Conservation (phyloP, 2,329 filamentous ascomycete genomes). For the Botrytis elliptica region DNA sequence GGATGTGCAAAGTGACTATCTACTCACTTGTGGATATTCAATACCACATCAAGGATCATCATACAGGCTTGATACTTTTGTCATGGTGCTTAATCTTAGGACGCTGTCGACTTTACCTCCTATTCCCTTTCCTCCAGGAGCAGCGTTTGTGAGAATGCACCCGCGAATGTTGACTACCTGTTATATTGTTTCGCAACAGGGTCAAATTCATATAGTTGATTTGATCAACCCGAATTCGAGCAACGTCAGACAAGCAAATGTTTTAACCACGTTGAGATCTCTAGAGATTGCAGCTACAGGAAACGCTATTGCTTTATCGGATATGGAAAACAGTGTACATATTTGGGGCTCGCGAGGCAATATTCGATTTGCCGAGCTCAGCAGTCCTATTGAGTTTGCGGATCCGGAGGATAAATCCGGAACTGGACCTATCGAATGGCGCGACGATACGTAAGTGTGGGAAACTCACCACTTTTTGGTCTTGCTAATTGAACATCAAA, state of each 20-base stretch:
- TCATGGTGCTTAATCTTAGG: slow-evolving; percentile 95
- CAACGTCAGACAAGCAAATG: slow-evolving; percentile 65
- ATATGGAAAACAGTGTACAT: slow-evolving; percentile 63
- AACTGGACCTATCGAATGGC: slow-evolving; percentile 54
- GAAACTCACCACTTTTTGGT: not conserved
- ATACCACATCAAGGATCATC: slow-evolving; percentile 73
- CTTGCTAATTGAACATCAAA: not conserved
- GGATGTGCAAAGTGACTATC: slow-evolving; percentile 92
- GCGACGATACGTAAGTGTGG: slow-evolving; percentile 62
- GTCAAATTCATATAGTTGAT: slow-evolving; percentile 94
- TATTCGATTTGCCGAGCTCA: slow-evolving; percentile 68
- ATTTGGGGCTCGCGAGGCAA: slow-evolving; percentile 70
- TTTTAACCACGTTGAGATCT: slow-evolving; percentile 58
- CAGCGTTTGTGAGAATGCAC: slow-evolving; percentile 94
- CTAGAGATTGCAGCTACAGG: slow-evolving; percentile 70
- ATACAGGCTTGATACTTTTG: slow-evolving; percentile 85
- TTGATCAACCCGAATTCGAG: slow-evolving; percentile 74
- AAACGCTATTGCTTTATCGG: slow-evolving; percentile 66
- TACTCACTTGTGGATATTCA: slow-evolving; percentile 93
- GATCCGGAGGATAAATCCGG: slow-evolving; percentile 53
- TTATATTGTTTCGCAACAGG: slow-evolving; percentile 86
- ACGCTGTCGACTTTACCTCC: slow-evolving; percentile 84
- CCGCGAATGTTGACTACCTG: slow-evolving; percentile 93
- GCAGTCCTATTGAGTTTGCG: slow-evolving; percentile 64
- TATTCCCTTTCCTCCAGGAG: slow-evolving; percentile 87